A percentile compares a stretch with the other conserved stretches of the same genome.
phyloP scores from a whole-genome alignment of 2,329 filamentous ascomycete genomes.

The Colletotrichum zoysiae region DNA sequence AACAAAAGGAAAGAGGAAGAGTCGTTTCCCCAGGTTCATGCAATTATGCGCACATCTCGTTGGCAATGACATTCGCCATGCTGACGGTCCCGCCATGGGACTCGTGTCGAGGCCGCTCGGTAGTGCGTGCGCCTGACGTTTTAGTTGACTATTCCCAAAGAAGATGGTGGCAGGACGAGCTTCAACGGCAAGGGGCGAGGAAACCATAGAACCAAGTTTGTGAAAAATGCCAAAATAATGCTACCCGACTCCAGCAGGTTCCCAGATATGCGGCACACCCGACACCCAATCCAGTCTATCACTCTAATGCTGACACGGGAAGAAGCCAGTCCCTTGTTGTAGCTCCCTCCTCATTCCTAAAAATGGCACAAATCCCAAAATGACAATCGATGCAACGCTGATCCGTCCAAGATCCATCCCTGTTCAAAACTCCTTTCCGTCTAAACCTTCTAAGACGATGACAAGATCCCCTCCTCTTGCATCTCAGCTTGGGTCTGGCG shows the following conservation, averaged over 20 bases:
- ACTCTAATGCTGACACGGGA: slow-evolving; percentile 31
- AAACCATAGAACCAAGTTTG: slow-evolving; percentile 5
- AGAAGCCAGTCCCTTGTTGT: slow-evolving; percentile 18
- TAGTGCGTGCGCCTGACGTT: slow-evolving; percentile 6
- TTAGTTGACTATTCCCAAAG: background rate
- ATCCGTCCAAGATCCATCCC: slow-evolving; percentile 9
- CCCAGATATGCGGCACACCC: slow-evolving; percentile 24
- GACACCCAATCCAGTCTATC: slow-evolving; percentile 16
- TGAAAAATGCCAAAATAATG: slow-evolving; percentile 30
- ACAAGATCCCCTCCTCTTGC: slow-evolving; percentile 34
- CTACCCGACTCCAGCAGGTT: slow-evolving; percentile 39
- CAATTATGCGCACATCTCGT: slow-evolving; percentile 22
- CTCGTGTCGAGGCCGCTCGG: slow-evolving; percentile 7
- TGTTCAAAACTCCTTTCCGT: background rate
- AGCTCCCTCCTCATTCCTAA: slow-evolving; percentile 6
- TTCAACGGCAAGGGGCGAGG: slow-evolving; percentile 1
- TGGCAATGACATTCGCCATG: background rate
- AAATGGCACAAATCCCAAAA: slow-evolving; percentile 9
- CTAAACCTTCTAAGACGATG: slow-evolving; percentile 33
- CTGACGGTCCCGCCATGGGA: slow-evolving; percentile 16
- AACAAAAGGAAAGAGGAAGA: background rate
- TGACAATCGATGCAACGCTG: slow-evolving; percentile 18
- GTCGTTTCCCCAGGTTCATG: slow-evolving; percentile 30
- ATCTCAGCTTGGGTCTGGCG: slow-evolving; percentile 47
- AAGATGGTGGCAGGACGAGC: slow-evolving; percentile 6